These are phyloP conservation scores for Pistacia integerrima DNA, from an alignment of 345 rosid genomes.

Conservation along the genomic window DNA sequence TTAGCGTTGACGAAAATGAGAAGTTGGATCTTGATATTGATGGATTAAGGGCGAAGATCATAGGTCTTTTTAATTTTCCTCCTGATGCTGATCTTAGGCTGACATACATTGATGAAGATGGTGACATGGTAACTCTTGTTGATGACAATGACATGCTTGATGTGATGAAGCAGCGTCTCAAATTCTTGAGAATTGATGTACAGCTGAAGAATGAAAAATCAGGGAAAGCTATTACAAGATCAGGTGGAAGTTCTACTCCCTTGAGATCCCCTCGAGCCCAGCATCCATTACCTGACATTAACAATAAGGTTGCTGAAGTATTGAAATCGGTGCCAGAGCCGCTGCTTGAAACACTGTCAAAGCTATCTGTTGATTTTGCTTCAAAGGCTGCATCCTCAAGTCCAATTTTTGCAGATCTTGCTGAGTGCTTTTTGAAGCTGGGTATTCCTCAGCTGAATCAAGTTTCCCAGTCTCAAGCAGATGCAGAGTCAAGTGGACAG, in stretches of 20 bases:
- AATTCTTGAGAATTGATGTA: conserved; percentile 68
- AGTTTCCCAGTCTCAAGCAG: conserved; percentile 20
- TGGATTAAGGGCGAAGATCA: conserved; percentile 62
- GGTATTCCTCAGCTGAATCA: conserved; percentile 33
- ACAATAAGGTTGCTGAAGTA: conserved; percentile 47
- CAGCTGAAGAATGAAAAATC: conserved; percentile 36
- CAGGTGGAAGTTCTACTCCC: conserved; percentile 61
- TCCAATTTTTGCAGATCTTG: conserved; percentile 40
- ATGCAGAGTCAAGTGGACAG: conserved; percentile 16
- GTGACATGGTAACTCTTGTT: conserved; percentile 74
- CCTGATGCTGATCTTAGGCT: conserved; percentile 50
- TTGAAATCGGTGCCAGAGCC: conserved; percentile 70
- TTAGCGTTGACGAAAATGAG: conserved; percentile 44
- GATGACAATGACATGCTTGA: conserved; percentile 76
- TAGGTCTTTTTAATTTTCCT: conserved; percentile 59
- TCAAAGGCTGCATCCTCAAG: conserved; percentile 54
- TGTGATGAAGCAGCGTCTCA: conserved; percentile 69
- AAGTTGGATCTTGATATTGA: conserved; percentile 70
- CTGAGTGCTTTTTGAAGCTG: conserved; percentile 43
- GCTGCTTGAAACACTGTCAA: conserved; percentile 47
- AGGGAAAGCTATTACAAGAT: conserved; percentile 37
- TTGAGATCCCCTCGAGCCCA: conserved; percentile 42
- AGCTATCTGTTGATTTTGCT: conserved; percentile 55
- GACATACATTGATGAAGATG: conserved; percentile 91
- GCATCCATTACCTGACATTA: conserved; percentile 41